Conservation (phyloP, 129 eudicot species). For the Chrysanthemum seticuspe region DNA sequence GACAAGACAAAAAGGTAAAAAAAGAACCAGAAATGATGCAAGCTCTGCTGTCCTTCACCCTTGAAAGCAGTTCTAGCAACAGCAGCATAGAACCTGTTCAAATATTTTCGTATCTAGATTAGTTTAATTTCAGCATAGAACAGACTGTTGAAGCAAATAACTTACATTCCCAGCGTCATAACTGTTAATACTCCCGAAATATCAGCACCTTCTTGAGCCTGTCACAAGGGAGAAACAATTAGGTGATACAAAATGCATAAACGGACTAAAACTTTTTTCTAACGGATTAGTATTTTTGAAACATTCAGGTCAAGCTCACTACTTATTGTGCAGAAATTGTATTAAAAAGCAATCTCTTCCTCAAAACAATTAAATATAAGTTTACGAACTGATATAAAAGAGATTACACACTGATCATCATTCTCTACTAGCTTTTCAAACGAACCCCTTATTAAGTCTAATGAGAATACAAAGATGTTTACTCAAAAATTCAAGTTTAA, state of each 20-base stretch:
- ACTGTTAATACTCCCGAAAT: constrained; percentile 96
- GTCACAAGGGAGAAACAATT: constrained; percentile 25
- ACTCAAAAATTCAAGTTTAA: background rate
- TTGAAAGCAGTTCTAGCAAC: constrained; percentile 93
- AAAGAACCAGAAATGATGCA: constrained; percentile 84
- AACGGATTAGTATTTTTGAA: background rate
- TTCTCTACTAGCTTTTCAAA: background rate
- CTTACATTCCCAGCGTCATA: constrained; percentile 98
- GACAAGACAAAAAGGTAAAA: background rate
- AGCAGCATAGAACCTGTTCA: constrained; percentile 87
- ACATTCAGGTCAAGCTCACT: background rate
- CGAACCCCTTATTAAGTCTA: background rate
- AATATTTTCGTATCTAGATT: constrained; percentile 7
- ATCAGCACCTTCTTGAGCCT: constrained; percentile 91
- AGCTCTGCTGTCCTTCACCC: constrained; percentile 92
- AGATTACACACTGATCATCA: background rate
- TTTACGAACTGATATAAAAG: background rate
- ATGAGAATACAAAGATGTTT: background rate
- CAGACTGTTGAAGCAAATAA: constrained; percentile 13
- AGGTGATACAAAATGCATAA: constrained; percentile 13
- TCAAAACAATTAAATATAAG: background rate
- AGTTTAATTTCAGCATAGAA: constrained; percentile 16
- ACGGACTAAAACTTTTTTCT: background rate
- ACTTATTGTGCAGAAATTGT: background rate
- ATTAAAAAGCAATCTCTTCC: background rate